These are phyloP conservation scores for Entamoeba dispar DNA, from an alignment of 208 protist species.

Conservation along the genomic window DNA sequence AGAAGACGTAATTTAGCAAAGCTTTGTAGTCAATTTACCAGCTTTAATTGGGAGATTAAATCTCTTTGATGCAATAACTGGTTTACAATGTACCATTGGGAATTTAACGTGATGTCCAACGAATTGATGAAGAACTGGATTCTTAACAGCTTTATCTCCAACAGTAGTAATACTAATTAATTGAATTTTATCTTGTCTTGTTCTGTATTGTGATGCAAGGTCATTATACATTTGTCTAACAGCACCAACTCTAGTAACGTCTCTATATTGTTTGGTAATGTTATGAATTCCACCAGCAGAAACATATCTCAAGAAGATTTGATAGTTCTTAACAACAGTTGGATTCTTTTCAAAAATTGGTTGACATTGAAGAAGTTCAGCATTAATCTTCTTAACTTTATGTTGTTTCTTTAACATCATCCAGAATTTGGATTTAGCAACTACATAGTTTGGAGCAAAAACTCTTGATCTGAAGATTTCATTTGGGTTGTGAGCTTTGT, in stretches of 20 bases:
- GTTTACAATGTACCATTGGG: background rate
- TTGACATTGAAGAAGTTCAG: background rate
- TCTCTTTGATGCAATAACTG: background rate
- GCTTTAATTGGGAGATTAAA: background rate
- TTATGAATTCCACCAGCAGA: no score
- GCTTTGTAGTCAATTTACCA: background rate
- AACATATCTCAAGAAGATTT: no score
- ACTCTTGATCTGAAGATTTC: background rate
- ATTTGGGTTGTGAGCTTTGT: background rate
- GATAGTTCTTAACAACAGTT: no score
- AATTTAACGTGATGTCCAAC: background rate
- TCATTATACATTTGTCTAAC: no score
- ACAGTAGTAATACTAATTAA: background rate
- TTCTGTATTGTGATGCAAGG: background rate
- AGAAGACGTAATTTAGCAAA: background rate
- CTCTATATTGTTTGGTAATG: no score
- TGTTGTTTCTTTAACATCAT: background rate
- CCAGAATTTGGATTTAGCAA: background rate
- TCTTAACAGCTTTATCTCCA: background rate
- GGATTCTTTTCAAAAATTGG: no score
- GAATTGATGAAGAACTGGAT: background rate
- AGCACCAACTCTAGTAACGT: no score
- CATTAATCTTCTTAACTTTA: background rate
- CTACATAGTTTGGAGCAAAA: background rate
- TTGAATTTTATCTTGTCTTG: background rate